Evolutionary conservation across 192 early-diverging fungal genomes (phyloP).

Genomic region (Pilaira anomala): DNA sequence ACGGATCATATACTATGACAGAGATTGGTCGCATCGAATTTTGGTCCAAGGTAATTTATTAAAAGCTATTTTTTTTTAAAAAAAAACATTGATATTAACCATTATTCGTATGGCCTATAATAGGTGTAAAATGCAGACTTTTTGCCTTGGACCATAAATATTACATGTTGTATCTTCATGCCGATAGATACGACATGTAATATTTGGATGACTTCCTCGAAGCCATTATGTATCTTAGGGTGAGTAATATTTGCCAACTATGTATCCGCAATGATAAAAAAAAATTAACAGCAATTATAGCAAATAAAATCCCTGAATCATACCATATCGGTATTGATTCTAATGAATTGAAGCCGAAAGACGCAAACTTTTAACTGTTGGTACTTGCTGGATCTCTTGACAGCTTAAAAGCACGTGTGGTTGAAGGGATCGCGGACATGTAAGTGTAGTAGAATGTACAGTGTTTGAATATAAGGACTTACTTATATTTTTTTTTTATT

Average conservation of each 20-base stretch:
- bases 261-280: too few species aligned
- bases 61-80: too few species aligned
- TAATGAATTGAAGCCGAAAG: constrained; percentile 1
- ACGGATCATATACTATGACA: constrained; percentile 9
- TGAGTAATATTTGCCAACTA: too few species aligned
- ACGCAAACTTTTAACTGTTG: constrained; percentile 7
- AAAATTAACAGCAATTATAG: not conserved
- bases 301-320: not conserved
- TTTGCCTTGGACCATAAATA: too few species aligned
- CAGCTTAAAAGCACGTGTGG: constrained; percentile 1
- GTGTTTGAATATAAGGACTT: constrained; percentile 15
- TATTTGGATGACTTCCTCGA: too few species aligned
- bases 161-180: too few species aligned
- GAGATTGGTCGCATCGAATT: constrained; percentile 6
- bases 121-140: too few species aligned
- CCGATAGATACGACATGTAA: too few species aligned
- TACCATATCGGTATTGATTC: not conserved
- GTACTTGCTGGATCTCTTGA: not conserved
- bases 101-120: too few species aligned
- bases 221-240: too few species aligned
- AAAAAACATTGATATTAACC: too few species aligned
- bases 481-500: constrained; percentile 5
- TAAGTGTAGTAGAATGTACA: constrained; percentile 14
- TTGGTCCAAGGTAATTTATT: too few species aligned
- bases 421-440: constrained; percentile 16